These are phyloP conservation scores for Botrytis paeoniae DNA, from an alignment of 2,329 filamentous ascomycete species.

Conservation along the genomic window DNA sequence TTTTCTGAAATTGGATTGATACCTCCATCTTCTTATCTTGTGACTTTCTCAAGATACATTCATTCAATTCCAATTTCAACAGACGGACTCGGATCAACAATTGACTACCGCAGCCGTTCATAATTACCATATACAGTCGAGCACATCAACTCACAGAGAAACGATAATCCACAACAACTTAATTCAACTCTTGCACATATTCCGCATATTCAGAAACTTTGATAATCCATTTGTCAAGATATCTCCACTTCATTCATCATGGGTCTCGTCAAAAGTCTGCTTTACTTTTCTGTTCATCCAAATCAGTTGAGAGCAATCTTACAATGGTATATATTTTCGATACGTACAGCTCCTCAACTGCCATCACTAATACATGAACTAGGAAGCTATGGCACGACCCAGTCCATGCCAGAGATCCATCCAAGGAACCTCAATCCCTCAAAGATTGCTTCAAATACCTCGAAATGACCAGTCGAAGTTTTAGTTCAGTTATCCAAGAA, in stretches of 20 bases:
- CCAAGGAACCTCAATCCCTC: slow-evolving; percentile 70
- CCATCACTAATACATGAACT: slow-evolving; percentile 24
- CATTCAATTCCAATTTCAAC: background rate
- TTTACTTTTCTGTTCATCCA: slow-evolving; percentile 75
- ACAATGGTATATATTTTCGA: slow-evolving; percentile 65
- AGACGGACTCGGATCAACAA: background rate
- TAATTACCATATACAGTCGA: background rate
- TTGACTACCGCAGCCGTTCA: background rate
- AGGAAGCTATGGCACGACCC: slow-evolving; percentile 98
- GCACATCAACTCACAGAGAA: background rate
- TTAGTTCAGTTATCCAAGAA: slow-evolving; percentile 90
- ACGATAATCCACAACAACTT: slow-evolving; percentile 1
- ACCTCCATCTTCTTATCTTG: background rate
- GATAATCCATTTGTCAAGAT: background rate
- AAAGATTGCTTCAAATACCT: slow-evolving; percentile 84
- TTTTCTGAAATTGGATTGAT: too few relatives aligned
- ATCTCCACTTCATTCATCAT: slow-evolving; percentile 43
- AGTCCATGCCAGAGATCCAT: slow-evolving; percentile 76
- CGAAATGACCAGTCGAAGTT: slow-evolving; percentile 86
- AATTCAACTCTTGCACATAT: background rate
- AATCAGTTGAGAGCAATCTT: slow-evolving; percentile 76
- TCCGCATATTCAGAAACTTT: background rate
- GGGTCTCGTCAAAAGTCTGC: slow-evolving; percentile 50
- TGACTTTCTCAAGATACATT: background rate
- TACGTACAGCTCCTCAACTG: background rate